Evolutionary conservation across 164 flowering plant species (phyloP).

Genomic region (Kingdonia uniflora): DNA sequence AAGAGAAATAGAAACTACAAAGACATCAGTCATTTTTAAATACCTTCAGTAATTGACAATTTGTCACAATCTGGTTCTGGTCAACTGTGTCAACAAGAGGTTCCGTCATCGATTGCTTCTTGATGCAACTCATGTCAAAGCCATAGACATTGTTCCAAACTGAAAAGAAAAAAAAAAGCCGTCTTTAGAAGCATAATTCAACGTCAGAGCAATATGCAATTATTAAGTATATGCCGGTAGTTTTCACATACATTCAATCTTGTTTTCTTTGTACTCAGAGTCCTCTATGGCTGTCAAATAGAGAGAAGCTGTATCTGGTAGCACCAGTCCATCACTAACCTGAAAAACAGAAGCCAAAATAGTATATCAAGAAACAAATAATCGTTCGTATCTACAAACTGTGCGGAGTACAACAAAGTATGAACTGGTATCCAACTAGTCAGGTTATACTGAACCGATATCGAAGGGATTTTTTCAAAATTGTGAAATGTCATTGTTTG

Average conservation of each 20-base stretch:
- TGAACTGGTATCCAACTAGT: too few relatives aligned
- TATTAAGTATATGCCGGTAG: too few relatives aligned
- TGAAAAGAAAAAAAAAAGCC: conserved; percentile 17
- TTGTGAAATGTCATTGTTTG: too few relatives aligned
- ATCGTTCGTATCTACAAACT: too few relatives aligned
- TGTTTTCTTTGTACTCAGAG: conserved; percentile 95
- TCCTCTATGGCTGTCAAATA: conserved; percentile 95
- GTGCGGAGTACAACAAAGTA: too few relatives aligned
- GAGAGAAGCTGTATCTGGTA: conserved; percentile 92
- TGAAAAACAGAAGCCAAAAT: too few relatives aligned
- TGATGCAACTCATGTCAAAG: conserved; percentile 95
- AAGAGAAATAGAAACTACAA: too few relatives aligned
- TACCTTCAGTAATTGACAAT: conserved; percentile 84
- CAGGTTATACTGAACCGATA: too few relatives aligned
- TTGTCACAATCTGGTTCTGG: conserved; percentile 88
- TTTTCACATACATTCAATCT: conserved; percentile 98
- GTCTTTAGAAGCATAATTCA: too few relatives aligned
- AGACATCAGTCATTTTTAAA: not conserved
- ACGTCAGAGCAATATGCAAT: too few relatives aligned
- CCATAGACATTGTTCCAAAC: conserved; percentile 97
- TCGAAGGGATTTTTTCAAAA: too few relatives aligned
- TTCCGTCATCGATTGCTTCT: conserved; percentile 85
- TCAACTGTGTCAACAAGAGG: conserved; percentile 97
- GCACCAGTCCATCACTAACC: conserved; percentile 63
- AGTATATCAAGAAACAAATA: too few relatives aligned